Conservation (phyloP, 345 rosid genomes). For the Eucalyptus urophylla region DNA sequence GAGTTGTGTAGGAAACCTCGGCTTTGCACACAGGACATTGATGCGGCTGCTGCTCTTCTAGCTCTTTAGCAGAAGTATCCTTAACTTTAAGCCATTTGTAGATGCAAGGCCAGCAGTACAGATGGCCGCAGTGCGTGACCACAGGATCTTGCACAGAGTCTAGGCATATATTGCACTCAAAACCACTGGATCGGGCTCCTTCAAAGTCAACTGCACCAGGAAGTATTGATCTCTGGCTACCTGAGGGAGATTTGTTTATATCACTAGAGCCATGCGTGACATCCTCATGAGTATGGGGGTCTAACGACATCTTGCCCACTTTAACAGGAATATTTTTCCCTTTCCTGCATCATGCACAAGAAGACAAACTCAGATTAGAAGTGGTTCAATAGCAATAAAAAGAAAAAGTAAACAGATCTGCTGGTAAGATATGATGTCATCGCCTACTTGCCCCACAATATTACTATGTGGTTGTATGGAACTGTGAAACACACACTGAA, state of each 20-base stretch:
- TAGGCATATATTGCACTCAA: conserved; percentile 81
- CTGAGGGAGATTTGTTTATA: conserved; percentile 12
- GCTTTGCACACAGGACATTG: conserved; percentile 96
- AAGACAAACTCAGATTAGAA: neutral
- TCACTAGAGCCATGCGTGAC: neutral
- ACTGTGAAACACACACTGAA: neutral
- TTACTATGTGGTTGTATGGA: neutral
- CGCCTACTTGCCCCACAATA: neutral
- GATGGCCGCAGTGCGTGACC: conserved; percentile 87
- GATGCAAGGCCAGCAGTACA: conserved; percentile 94
- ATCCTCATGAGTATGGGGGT: neutral
- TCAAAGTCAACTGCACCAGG: conserved; percentile 1
- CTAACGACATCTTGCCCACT: neutral
- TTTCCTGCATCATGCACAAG: neutral
- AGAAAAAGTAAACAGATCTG: neutral
- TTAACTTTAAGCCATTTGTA: conserved; percentile 77
- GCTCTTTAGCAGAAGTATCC: conserved; percentile 6
- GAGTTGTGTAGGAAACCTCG: conserved; percentile 44
- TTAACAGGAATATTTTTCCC: neutral
- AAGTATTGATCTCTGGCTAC: conserved; percentile 4
- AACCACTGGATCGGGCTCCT: conserved; percentile 15
- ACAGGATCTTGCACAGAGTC: conserved; percentile 79
- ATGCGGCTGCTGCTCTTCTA: conserved; percentile 25
- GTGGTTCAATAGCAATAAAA: neutral
- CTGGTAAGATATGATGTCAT: neutral